Conservation (phyloP, 2,329 filamentous ascomycete genomes). For the Beauveria sp. region DNA sequence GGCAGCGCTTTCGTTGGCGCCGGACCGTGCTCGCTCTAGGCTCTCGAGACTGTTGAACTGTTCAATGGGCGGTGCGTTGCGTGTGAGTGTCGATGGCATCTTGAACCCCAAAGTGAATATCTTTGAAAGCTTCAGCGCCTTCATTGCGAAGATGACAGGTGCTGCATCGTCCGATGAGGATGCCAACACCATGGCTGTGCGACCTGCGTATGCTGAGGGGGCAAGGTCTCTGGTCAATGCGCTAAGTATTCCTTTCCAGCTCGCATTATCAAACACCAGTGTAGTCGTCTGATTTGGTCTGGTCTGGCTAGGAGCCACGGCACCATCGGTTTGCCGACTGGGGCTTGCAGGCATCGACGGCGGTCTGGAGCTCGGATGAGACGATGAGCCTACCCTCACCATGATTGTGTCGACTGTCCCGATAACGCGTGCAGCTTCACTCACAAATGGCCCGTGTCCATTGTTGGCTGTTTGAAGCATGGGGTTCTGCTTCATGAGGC, state of each 20-base stretch:
- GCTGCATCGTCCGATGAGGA: constrained; percentile 68
- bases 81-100: constrained; percentile 52
- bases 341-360: constrained; percentile 43
- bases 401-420: constrained; percentile 79
- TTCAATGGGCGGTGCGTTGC: constrained; percentile 60
- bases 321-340: constrained; percentile 26
- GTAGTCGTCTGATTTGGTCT: constrained; percentile 37
- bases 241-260: constrained; percentile 78
- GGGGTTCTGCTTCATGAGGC: constrained; percentile 49
- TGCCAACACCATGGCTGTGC: constrained; percentile 68
- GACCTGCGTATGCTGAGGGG: constrained; percentile 70
- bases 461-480: constrained; percentile 45
- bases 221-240: constrained; percentile 76
- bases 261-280: constrained; percentile 72
- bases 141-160: constrained; percentile 70
- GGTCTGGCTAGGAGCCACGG: constrained; percentile 24
- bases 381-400: constrained; percentile 35
- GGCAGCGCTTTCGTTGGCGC: constrained; percentile 40
- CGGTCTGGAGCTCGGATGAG: constrained; percentile 37
- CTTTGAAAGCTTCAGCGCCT: constrained; percentile 65
- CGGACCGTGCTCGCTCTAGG: constrained; percentile 43
- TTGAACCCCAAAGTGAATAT: constrained; percentile 82
- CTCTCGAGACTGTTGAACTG: constrained; percentile 70
- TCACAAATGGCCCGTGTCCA: constrained; percentile 50
- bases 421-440: constrained; percentile 69